Base-by-base conservation (phyloP, 2,329 filamentous ascomycete genomes). In the Trichoderma afroharzianum region DNA sequence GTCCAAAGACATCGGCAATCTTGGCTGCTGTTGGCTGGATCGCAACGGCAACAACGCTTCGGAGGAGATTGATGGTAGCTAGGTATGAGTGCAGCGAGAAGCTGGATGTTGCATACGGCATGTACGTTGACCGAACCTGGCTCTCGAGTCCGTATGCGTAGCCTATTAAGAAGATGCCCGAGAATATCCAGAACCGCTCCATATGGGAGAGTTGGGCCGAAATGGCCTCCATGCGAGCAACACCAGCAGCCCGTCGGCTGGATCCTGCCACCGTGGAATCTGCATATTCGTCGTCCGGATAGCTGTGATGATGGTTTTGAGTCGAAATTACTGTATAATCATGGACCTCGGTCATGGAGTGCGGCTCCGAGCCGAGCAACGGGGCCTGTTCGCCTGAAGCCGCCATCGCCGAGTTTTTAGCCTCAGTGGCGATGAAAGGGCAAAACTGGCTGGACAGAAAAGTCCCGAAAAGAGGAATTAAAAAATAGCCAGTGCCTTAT, bases 1-100 rank as follows among this genome's bases (percentile, higher is more conserved):
- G 84, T 24, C 89, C 90, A 74, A 91, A 89, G 11, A 90, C 86
- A 74, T 89, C 89, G 21, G 89, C 87, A 70, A 91, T 83, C 74
- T 90, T 91, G 11, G 88, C 89, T 0, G 87, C 86, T 0, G 88
- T 86, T 33, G 83, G 89, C 80, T 88, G 80, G 3, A 86, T 85
- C 3, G 88, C 88, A 43, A 88, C 88, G 7, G 87, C 88, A 73
- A 91, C 85, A 32, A 91, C 88, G 63, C 84, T 83, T 12, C 87
- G 83, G 14, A 91, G 76, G 12, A 89, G 86, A 76, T 86, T 88
- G 73, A 91, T 84, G 1, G 88, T 90, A 0, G 88, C 83, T 3
- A 90, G 80, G 62, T 88, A 82, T 36, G 87, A 88, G 76, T 91
- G 88, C 6, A 83, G 72, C 4, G 78, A 77, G 74, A 86, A 89